Conservation (phyloP, 2,329 filamentous ascomycete genomes). For the Ophiocordyceps australis region DNA sequence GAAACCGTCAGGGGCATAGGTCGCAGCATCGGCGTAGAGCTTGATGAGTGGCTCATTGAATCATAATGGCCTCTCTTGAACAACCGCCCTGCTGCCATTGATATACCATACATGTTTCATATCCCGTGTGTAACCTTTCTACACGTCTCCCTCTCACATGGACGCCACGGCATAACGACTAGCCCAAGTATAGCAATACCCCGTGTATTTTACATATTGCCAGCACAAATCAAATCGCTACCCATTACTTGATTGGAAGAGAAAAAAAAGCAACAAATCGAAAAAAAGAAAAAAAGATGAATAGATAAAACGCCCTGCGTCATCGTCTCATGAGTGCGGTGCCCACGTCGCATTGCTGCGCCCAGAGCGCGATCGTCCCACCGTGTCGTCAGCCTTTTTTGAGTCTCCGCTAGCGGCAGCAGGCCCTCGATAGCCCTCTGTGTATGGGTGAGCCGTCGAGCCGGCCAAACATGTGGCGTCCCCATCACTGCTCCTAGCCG, state of each 20-base stretch:
- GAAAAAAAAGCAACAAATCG: too few relatives aligned
- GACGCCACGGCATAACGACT: not conserved
- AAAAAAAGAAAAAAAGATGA: too few relatives aligned
- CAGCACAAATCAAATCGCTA: too few relatives aligned
- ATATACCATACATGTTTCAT: too few relatives aligned
- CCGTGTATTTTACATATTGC: not conserved
- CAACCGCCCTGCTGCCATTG: too few relatives aligned
- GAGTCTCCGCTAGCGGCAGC: slow-evolving; percentile 21
- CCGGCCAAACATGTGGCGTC: not conserved
- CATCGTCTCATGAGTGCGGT: slow-evolving; percentile 1
- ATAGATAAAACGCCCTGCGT: too few relatives aligned
- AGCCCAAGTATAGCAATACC: not conserved
- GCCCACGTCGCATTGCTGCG: slow-evolving; percentile 22
- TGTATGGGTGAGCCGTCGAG: slow-evolving; percentile 19
- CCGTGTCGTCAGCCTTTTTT: slow-evolving; percentile 37
- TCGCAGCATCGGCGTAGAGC: slow-evolving; percentile 57
- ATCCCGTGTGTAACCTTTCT: too few relatives aligned
- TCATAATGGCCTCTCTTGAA: slow-evolving; percentile 15
- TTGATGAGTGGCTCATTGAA: slow-evolving; percentile 60
- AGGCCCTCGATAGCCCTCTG: slow-evolving; percentile 24
- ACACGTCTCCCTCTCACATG: too few relatives aligned
- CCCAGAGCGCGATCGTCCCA: slow-evolving; percentile 16
- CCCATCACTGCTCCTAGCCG: not conserved
- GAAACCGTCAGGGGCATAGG: slow-evolving; percentile 56
- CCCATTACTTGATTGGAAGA: too few relatives aligned